Evolutionary conservation across 108 stramenopile species (phyloP), one percentile per base, ranked within the genome.

Genomic region (Aurantiochytrium sp.): DNA sequence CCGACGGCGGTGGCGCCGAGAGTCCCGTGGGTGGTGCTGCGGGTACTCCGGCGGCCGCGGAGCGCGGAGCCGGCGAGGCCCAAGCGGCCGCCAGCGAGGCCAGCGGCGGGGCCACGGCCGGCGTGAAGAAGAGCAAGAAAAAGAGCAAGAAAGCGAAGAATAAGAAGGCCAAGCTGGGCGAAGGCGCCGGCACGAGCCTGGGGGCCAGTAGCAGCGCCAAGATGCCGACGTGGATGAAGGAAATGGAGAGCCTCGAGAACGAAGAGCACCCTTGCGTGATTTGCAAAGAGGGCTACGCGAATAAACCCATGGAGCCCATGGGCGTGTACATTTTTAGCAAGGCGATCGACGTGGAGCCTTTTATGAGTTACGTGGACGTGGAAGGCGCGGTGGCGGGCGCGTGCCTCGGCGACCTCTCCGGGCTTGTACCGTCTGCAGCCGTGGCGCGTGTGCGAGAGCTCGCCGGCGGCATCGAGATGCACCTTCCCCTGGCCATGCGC

Each of bases 251-350:
- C 4, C 55, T 39, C 37, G 86, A 39, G 17, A 48, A 59, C 21
- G 86, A 54, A 54, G 2, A 32, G 55, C 36, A 37, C 8, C 37
- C 37, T 24, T 87, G 86, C 59, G 55, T 65, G 21, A 37, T 87
- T 19, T 87, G 86, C 41, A 41, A 55, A 22, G 86, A 87, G 32
- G 86, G 86, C 15, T 87, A 36, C 86, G 10, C 15, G 2, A 50
- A 55, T n/a, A 32, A 37, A 36, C 55, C 55, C 30, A 10, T n/a
- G 15, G 86, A 87, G 6, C 36, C 39, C 19, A 31, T 87, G 32
- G 86, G 86, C 6, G 24, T 30, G 27, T 87, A 87, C 41, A 30
- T 87, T 48, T 87, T 87, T 55, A 59, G 37, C 1, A 87, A 87
- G 36, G 48, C 50, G 4, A 52, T 19, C 34, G 85, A 17, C 19